A percentile compares a stretch with the other conserved stretches of the same genome.
Conservation (phyloP, 371 early-diverging fungal species). For the Mortierella sp. region DNA sequence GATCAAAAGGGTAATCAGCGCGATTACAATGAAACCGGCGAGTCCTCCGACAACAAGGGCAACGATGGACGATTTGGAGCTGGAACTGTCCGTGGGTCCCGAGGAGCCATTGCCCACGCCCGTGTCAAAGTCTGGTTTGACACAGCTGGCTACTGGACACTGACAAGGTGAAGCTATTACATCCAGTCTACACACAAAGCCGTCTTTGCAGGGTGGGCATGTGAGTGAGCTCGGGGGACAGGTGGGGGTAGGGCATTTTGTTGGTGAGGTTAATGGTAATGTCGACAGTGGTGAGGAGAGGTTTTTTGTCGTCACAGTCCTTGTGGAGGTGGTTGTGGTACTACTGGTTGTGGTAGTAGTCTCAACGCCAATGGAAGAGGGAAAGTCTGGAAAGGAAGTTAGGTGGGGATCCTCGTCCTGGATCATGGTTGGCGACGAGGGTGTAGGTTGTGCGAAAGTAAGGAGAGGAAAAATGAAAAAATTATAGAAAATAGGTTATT, state of each 20-base stretch:
- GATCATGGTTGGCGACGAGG: neutral
- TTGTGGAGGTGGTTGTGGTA: neutral
- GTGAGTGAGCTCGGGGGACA: conserved; percentile 20
- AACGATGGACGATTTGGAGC: conserved; percentile 20
- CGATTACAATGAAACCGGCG: conserved; percentile 16
- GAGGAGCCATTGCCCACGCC: conserved; percentile 2
- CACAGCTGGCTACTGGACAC: conserved; percentile 46
- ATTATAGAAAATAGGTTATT: neutral
- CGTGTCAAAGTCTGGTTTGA: conserved; percentile 31
- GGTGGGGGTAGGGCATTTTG: conserved; percentile 17
- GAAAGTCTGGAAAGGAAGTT: neutral
- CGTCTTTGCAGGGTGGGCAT: conserved; percentile 29
- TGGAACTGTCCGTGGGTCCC: neutral
- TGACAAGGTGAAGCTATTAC: conserved; percentile 35
- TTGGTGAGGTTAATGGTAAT: neutral
- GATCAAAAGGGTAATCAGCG: conserved; percentile 21
- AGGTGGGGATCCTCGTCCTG: neutral
- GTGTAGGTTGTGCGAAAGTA: neutral
- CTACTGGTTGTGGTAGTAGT: neutral
- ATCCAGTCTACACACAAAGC: conserved; percentile 30
- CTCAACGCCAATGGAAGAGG: neutral
- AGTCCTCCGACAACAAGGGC: conserved; percentile 34
- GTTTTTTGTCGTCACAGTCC: neutral
- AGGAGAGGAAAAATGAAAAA: neutral
- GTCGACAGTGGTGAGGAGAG: neutral